Base-by-base conservation (phyloP, 2,329 filamentous ascomycete species). In the Arthrinium phaeospermum region DNA sequence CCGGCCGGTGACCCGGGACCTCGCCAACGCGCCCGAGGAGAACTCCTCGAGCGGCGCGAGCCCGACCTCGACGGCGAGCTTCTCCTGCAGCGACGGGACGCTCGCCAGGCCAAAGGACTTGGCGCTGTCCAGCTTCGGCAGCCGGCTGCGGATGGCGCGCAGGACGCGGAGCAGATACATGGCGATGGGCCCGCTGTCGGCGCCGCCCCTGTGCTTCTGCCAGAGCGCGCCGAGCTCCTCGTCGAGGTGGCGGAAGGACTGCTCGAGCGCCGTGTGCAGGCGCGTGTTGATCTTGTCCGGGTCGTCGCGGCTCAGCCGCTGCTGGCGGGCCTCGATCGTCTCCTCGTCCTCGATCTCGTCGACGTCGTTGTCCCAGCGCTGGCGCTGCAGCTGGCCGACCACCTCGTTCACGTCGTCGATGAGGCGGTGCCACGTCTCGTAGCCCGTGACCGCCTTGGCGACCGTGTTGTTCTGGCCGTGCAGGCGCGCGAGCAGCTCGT, bases 341-440 rank as follows among this genome's bases (percentile, higher is more conserved):
- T 93, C 87, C 74, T 95, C 93, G 73, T 94, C 92, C 73, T 94
- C 92, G 53, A 94, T 90, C 69, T 93, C 90, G 69, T 92, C 90
- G 41, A 91, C 86, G 73, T 94, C 92, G 71, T 94, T 92, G 74
- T 95, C 92, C 93, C 93, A 95, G 71, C 90, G 89, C 75, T 92
- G 90, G 67, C 89, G 88, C 73, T 86, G 89, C 76, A 96, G 87
- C 72, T 89, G 86, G 53, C 91, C 89, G 10, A 95, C 88, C 4
- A 92, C 86, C 24, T 85, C 84, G 61, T 87, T 87, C 19, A 93
- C 89, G 70, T 91, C 90, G 73, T 92, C 88, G n/a, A 97, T 89
- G 6, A 92, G 88, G n/a, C 86, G 85, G 67, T 91, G 88, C 95
- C 95, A 98, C 1, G 87, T 86, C 72, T 90, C 87, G 78, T 96